Conservation (phyloP, 441 rosid species). For the Omphalea diandra region DNA sequence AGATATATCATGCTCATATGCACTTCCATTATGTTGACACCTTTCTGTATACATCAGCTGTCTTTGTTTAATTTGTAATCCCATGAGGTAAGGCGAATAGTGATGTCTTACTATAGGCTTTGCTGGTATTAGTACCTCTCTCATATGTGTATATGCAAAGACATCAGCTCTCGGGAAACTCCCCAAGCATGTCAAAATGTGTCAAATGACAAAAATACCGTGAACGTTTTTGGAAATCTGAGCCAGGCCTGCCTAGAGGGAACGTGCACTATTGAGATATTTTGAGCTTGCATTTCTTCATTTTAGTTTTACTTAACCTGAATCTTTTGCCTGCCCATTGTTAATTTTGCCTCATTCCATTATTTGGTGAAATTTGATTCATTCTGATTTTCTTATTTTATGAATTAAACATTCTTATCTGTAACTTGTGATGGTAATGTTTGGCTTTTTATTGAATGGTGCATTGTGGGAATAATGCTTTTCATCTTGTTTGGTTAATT, state of each 20-base stretch:
- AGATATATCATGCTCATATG: neutral
- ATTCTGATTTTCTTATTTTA: neutral
- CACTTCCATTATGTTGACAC: neutral
- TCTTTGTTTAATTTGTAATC: neutral
- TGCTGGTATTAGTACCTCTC: neutral
- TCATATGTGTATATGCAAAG: neutral
- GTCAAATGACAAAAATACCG: neutral
- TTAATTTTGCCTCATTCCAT: neutral
- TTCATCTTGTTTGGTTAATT: neutral
- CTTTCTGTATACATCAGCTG: neutral
- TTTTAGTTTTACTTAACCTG: neutral
- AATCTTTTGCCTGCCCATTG: neutral
- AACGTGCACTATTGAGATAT: neutral
- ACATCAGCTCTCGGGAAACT: neutral
- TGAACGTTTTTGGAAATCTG: neutral
- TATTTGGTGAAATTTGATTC: neutral
- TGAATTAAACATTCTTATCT: neutral
- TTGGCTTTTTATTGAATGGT: neutral
- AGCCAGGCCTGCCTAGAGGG: neutral
- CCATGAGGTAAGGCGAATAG: neutral
- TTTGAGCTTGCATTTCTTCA: neutral
- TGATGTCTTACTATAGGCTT: neutral
- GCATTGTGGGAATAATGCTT: neutral
- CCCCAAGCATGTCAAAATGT: neutral
- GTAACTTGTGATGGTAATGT: neutral